phyloP scores from a whole-genome alignment of 768 basidiomycete genomes.

The Leccinum variicolor region DNA sequence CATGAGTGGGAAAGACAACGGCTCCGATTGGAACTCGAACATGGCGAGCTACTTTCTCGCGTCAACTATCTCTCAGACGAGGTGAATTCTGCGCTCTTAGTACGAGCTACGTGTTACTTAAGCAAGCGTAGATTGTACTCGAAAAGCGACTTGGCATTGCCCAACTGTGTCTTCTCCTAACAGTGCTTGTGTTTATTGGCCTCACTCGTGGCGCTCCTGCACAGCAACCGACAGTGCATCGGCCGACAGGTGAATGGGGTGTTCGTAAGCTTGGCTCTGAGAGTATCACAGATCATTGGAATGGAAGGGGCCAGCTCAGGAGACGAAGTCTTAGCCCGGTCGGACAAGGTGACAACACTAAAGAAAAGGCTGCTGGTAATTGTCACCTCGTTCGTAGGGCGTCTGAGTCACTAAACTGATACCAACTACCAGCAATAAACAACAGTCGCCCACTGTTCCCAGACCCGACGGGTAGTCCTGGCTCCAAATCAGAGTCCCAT shows the following conservation, averaged over 20 bases:
- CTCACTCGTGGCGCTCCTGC: slow-evolving; percentile 67
- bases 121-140: slow-evolving; percentile 57
- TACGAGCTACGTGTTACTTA: neutral
- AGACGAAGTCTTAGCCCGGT: slow-evolving; percentile 33
- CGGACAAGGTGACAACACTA: slow-evolving; percentile 10
- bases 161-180: slow-evolving; percentile 79
- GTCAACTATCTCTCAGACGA: slow-evolving; percentile 79
- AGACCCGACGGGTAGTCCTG: neutral
- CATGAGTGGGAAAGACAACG: slow-evolving; percentile 70
- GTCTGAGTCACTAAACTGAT: neutral
- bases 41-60: slow-evolving; percentile 61
- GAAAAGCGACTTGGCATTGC: slow-evolving; percentile 90
- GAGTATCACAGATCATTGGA: slow-evolving; percentile 43
- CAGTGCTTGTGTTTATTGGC: slow-evolving; percentile 82
- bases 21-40: slow-evolving; percentile 63
- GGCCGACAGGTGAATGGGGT: slow-evolving; percentile 51
- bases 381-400: neutral
- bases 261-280: slow-evolving; percentile 54
- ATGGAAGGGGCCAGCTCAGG: slow-evolving; percentile 19
- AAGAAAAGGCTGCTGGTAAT: slow-evolving; percentile 14
- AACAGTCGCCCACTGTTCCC: slow-evolving; percentile 1
- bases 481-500: neutral
- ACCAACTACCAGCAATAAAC: neutral
- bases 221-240: slow-evolving; percentile 21
- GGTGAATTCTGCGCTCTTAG: slow-evolving; percentile 40